Percentiles rank a stretch among this genome's conserved stretches.
These are phyloP conservation scores for Acarospora socialis DNA, from an alignment of 2,329 filamentous ascomycete species.

Conservation along the genomic window DNA sequence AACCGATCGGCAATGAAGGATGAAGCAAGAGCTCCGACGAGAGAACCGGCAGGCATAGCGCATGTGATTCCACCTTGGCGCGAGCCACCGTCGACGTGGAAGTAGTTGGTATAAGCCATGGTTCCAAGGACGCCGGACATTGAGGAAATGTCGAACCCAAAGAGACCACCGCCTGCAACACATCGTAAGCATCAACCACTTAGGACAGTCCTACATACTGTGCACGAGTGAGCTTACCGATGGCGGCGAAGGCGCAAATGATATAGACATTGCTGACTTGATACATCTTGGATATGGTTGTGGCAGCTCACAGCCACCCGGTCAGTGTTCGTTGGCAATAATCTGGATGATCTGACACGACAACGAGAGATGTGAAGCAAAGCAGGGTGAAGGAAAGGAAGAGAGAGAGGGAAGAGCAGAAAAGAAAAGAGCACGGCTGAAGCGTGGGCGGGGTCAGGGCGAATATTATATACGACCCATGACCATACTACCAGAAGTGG, in stretches of 20 bases:
- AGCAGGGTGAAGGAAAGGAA: background rate
- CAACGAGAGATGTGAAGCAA: background rate
- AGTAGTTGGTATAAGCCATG: constrained; percentile 17
- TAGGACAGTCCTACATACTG: too few species aligned
- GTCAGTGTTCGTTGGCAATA: too few species aligned
- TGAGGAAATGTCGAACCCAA: constrained; percentile 19
- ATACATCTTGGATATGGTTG: too few species aligned
- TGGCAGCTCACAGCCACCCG: too few species aligned
- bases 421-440: background rate
- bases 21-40: constrained; percentile 31
- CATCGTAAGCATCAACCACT: too few species aligned
- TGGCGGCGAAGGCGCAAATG: constrained; percentile 5
- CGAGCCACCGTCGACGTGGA: constrained; percentile 17
- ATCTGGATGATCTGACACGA: background rate
- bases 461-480: too few species aligned
- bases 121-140: constrained; percentile 17
- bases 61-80: constrained; percentile 27
- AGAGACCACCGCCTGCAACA: too few species aligned
- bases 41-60: constrained; percentile 37
- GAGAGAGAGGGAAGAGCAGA: background rate
- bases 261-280: constrained; percentile 4
- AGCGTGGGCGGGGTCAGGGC: too few species aligned
- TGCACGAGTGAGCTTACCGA: too few species aligned
- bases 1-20: constrained; percentile 33
- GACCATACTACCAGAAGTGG: too few species aligned